Evolutionary conservation across 1,284 basidiomycete species (phyloP).

Genomic region (Leccinum proximum): DNA sequence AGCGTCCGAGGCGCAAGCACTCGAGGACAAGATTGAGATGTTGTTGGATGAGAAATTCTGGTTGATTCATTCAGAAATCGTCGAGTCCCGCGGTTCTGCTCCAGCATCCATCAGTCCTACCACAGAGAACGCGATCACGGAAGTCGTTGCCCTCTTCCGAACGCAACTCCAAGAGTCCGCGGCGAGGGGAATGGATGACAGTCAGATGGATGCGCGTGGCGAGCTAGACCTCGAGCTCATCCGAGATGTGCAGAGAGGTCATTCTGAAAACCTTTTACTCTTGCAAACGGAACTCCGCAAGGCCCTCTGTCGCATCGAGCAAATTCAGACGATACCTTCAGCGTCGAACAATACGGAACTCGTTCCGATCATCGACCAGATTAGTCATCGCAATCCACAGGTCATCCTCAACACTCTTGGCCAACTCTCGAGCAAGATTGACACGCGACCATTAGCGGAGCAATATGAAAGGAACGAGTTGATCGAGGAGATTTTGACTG

Average conservation of each 20-base stretch:
- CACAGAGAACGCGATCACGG: conserved; percentile 58
- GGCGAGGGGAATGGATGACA: conserved; percentile 55
- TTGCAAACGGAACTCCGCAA: conserved; percentile 56
- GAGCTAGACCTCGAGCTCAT: conserved; percentile 77
- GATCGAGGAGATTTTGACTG: conserved; percentile 54
- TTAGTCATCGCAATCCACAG: conserved; percentile 50
- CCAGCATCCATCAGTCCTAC: conserved; percentile 36
- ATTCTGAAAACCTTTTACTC: conserved; percentile 53
- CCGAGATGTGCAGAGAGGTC: conserved; percentile 65
- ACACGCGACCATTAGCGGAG: conserved; percentile 39
- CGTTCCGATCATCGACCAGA: conserved; percentile 48
- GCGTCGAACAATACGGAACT: conserved; percentile 29
- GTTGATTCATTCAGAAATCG: conserved; percentile 43
- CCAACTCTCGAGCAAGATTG: conserved; percentile 59
- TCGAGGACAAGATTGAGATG: conserved; percentile 55
- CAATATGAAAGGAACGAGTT: conserved; percentile 50
- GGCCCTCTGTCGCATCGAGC: conserved; percentile 38
- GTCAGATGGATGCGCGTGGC: conserved; percentile 65
- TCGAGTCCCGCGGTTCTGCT: conserved; percentile 19
- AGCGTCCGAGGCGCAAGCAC: conserved; percentile 51
- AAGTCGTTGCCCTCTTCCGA: conserved; percentile 65
- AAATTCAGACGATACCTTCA: conserved; percentile 21
- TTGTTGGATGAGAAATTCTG: conserved; percentile 68
- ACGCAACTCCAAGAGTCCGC: conserved; percentile 64
- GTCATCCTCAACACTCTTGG: conserved; percentile 58